Percentiles rank a stretch among this genome's conserved stretches.
phyloP scores from a whole-genome alignment of 2,329 filamentous ascomycete genomes.

The Colletotrichum phormii region DNA sequence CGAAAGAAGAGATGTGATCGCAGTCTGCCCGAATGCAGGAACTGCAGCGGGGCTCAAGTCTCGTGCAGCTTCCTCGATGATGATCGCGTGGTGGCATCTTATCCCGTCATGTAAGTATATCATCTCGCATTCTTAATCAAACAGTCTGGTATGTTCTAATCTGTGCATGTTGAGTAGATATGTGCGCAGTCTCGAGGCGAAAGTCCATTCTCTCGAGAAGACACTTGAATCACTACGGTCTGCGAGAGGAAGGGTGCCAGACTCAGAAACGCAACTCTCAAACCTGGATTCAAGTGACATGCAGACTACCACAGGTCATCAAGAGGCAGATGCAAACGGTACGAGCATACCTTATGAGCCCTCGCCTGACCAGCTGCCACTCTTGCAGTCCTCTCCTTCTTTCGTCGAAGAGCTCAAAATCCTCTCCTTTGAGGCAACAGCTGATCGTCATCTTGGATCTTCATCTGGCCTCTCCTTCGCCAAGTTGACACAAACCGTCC shows the following conservation, averaged over 20 bases:
- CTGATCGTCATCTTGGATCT: slow-evolving; percentile 56
- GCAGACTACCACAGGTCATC: neutral
- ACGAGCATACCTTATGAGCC: slow-evolving; percentile 20
- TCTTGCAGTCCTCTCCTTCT: slow-evolving; percentile 37
- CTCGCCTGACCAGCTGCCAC: slow-evolving; percentile 23
- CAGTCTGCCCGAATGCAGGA: slow-evolving; percentile 50
- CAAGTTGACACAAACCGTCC: slow-evolving; percentile 54
- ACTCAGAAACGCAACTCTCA: neutral
- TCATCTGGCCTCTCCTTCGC: slow-evolving; percentile 58
- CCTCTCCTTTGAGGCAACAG: slow-evolving; percentile 55
- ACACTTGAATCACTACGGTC: neutral
- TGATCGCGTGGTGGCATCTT: slow-evolving; percentile 51
- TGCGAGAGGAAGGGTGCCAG: neutral
- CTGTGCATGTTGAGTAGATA: neutral
- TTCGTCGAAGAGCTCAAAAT: slow-evolving; percentile 49
- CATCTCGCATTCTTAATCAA: neutral
- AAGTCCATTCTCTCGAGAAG: neutral
- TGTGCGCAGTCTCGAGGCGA: neutral
- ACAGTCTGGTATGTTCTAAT: neutral
- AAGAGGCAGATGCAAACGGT: neutral
- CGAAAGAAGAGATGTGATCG: slow-evolving; percentile 57
- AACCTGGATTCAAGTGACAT: neutral
- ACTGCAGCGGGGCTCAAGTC: slow-evolving; percentile 50
- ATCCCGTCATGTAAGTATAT: slow-evolving; percentile 51
- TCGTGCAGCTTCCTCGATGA: slow-evolving; percentile 55